Evolutionary conservation across 2,329 filamentous ascomycete species (phyloP).

Genomic region (Pseudopithomyces chartarum): DNA sequence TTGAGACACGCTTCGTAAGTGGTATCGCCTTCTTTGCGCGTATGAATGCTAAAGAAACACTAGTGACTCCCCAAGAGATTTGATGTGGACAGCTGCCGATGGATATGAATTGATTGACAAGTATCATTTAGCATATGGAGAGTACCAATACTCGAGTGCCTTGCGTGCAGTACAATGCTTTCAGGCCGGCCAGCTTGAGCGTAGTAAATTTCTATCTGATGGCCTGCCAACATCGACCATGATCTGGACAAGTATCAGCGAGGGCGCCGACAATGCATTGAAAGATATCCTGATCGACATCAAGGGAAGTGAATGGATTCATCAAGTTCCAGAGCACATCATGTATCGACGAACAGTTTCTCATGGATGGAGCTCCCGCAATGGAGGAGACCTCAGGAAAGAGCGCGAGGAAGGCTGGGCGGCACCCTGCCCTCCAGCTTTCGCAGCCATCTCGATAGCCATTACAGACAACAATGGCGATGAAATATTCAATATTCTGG

Average conservation of each 20-base stretch:
- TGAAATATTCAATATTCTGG: background rate
- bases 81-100: background rate
- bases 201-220: background rate
- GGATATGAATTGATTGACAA: conserved; percentile 2
- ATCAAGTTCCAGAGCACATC: conserved; percentile 1
- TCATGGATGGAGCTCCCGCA: background rate
- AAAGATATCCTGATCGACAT: background rate
- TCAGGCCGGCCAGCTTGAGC: background rate
- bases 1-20: background rate
- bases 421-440: background rate
- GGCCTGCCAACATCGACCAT: background rate
- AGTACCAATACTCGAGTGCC: background rate
- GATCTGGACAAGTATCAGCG: background rate
- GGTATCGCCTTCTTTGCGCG: background rate
- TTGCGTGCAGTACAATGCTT: background rate
- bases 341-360: background rate
- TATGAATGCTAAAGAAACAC: background rate
- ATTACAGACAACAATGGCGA: background rate
- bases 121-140: background rate
- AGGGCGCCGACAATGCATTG: background rate
- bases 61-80: background rate
- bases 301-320: background rate
- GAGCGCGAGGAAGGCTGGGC: background rate
- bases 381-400: background rate
- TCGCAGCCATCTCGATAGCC: background rate